Conservation (phyloP, 2,329 filamentous ascomycete genomes). For the Curvularia eragrostidis region DNA sequence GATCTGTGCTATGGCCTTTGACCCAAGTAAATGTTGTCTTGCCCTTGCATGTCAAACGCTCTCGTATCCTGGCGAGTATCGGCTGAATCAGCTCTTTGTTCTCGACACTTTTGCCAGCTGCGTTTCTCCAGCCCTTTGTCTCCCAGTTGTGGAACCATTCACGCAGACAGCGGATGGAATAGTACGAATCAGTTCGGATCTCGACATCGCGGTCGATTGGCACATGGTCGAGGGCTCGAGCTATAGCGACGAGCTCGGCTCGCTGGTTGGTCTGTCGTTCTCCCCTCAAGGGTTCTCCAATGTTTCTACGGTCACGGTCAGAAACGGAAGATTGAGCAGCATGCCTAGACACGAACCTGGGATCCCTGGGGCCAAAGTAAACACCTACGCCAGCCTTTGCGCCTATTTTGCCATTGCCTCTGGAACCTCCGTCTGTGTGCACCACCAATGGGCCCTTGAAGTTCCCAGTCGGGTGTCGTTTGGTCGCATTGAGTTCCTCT, state of each 20-base stretch:
- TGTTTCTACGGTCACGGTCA: constrained; percentile 58
- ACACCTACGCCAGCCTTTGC: constrained; percentile 69
- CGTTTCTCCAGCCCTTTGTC: constrained; percentile 78
- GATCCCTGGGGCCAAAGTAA: constrained; percentile 67
- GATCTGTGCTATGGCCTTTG: constrained; percentile 78
- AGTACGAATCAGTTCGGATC: constrained; percentile 89
- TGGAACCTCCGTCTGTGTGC: constrained; percentile 68
- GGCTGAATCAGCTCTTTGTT: constrained; percentile 84
- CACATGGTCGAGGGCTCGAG: constrained; percentile 79
- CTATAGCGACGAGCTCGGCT: constrained; percentile 89
- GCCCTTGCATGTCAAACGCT: constrained; percentile 61
- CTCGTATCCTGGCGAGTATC: constrained; percentile 73
- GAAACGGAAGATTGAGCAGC: background rate
- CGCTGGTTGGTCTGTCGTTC: constrained; percentile 89
- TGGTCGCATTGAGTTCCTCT: constrained; percentile 56
- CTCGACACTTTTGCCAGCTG: constrained; percentile 73
- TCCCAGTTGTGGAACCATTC: constrained; percentile 83
- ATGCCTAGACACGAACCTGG: constrained; percentile 53
- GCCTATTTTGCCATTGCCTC: constrained; percentile 63
- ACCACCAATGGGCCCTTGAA: constrained; percentile 62
- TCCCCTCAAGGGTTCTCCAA: constrained; percentile 79
- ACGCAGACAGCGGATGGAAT: constrained; percentile 87
- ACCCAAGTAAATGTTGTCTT: constrained; percentile 83
- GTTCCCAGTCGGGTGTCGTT: constrained; percentile 53
- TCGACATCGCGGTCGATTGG: constrained; percentile 71